Evolutionary conservation across 1,284 basidiomycete species (phyloP).

Genomic region (Fomitopsis pinicola): DNA sequence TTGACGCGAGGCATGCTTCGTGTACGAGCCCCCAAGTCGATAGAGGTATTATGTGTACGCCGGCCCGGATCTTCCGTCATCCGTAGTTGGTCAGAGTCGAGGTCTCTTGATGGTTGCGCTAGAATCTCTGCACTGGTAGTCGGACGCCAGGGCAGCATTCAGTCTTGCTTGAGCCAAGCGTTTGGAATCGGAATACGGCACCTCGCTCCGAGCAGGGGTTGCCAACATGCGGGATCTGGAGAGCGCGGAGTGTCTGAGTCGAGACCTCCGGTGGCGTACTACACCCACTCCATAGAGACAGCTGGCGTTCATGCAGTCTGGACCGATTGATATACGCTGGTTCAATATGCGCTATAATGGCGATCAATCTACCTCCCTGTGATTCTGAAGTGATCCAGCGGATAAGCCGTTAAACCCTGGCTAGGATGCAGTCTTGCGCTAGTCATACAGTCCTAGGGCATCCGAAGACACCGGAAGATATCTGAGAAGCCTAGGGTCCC

Average conservation of each 20-base stretch:
- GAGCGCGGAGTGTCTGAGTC: too few relatives aligned
- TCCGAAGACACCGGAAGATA: background rate
- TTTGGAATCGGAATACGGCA: background rate
- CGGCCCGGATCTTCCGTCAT: background rate
- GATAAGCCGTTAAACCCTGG: background rate
- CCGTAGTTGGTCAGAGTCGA: background rate
- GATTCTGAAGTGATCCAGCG: too few relatives aligned
- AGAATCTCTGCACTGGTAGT: background rate
- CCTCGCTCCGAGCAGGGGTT: too few relatives aligned
- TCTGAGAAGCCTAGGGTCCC: background rate
- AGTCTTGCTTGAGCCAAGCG: background rate
- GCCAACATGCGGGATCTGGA: too few relatives aligned
- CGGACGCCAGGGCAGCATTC: background rate
- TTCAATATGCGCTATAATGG: too few relatives aligned
- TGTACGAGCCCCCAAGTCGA: background rate
- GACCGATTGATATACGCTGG: too few relatives aligned
- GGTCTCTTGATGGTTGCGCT: background rate
- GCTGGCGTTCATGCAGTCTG: too few relatives aligned
- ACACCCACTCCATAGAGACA: too few relatives aligned
- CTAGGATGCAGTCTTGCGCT: background rate
- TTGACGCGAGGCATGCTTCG: background rate
- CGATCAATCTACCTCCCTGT: too few relatives aligned
- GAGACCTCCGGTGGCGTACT: too few relatives aligned
- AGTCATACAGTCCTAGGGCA: background rate
- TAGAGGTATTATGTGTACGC: background rate